Percentiles rank a stretch among this genome's conserved stretches.
Evolutionary conservation across 805 yeast species (phyloP).

Genomic region (Metschnikowia colocasiae): DNA sequence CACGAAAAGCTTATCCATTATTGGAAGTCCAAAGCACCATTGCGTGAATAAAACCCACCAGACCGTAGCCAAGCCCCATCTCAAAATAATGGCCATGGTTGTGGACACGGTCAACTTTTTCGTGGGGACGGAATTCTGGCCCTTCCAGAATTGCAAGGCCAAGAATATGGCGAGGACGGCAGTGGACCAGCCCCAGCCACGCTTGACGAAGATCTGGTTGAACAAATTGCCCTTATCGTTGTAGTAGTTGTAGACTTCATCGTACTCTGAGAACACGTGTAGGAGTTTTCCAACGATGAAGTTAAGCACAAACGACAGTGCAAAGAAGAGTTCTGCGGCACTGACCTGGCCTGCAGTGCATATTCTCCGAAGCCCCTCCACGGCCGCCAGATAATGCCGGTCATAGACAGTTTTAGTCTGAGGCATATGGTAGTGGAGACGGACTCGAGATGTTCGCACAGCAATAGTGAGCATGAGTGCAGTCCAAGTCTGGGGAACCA

Average conservation of each 20-base stretch:
- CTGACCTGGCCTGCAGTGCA: conserved; percentile 12
- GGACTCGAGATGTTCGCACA: not conserved
- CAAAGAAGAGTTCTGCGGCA: conserved; percentile 26
- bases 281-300: conserved; percentile 51
- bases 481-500: conserved; percentile 2
- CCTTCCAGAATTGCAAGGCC: conserved; percentile 11
- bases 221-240: conserved; percentile 65
- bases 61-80: conserved; percentile 54
- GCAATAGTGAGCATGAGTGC: not conserved
- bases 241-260: conserved; percentile 47
- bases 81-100: conserved; percentile 15
- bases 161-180: conserved; percentile 27
- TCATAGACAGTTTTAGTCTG: not conserved
- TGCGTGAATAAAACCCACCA: conserved; percentile 91
- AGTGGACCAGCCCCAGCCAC: conserved; percentile 91
- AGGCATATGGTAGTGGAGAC: not conserved
- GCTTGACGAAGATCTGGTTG: conserved; percentile 74
- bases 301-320: conserved; percentile 35
- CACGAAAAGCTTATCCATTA: conserved; percentile 83
- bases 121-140: not conserved
- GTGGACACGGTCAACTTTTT: conserved; percentile 15
- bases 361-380: not conserved
- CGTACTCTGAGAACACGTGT: conserved; percentile 41
- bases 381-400: not conserved
- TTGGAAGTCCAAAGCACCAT: conserved; percentile 78